These are phyloP conservation scores for Nepenthes gracilis DNA, from an alignment of 148 eudicot genomes.

Conservation along the genomic window DNA sequence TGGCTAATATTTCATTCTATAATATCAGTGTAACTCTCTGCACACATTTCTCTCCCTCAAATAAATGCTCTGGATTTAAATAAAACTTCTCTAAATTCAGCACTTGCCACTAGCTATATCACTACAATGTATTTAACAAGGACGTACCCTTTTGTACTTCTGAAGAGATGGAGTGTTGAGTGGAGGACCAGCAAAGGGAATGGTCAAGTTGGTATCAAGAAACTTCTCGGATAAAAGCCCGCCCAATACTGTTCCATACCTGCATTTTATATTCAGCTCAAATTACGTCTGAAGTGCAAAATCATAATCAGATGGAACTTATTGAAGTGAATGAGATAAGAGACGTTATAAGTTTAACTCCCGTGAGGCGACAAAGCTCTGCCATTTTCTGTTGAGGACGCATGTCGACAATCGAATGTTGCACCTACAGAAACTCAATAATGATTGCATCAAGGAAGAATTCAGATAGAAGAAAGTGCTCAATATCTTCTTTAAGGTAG, in stretches of 20 bases:
- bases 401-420: conserved; percentile 95
- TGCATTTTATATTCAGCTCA: conserved; percentile 14
- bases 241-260: conserved; percentile 99
- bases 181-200: conserved; percentile 93
- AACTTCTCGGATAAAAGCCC: conserved; percentile 91
- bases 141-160: conserved; percentile 89
- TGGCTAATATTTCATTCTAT: too few relatives aligned
- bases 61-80: too few relatives aligned
- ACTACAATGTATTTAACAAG: background rate
- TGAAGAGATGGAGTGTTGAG: conserved; percentile 93
- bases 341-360: conserved; percentile 97
- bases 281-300: background rate
- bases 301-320: background rate
- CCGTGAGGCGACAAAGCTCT: conserved; percentile 83
- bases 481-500: background rate
- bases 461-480: background rate
- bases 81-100: too few relatives aligned
- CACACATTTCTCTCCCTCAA: too few relatives aligned
- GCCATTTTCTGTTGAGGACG: conserved; percentile 99
- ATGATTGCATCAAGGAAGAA: background rate
- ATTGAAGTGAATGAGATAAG: conserved; percentile 18
- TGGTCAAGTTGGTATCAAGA: conserved; percentile 78
- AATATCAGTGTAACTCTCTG: too few relatives aligned
- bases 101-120: too few relatives aligned
- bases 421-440: conserved; percentile 55